Evolutionary conservation across 768 basidiomycete species (phyloP), one percentile per base, ranked within the genome.

Genomic region (Mrakia gelida): DNA sequence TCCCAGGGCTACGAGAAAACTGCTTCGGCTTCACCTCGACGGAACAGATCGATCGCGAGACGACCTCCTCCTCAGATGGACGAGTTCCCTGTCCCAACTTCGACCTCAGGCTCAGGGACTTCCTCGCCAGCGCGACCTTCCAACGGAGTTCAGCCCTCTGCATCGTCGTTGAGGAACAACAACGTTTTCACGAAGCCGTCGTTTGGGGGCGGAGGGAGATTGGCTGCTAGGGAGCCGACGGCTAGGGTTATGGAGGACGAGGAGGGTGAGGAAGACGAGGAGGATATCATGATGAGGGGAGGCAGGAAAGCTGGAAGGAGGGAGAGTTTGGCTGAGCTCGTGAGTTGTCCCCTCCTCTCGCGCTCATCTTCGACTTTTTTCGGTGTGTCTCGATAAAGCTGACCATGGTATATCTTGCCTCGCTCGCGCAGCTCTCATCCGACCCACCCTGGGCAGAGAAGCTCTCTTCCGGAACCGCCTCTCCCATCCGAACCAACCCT

Each of bases 321-420:
- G 75, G 75, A 75, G 65, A 65, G 62, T 43, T 28, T 75, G 28
- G 63, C 63, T 45, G 75, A 75, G 63, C 75, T 75, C 3, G 75
- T 75, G 65, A 65, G 75, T 54, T 41, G 16, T 21, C 41, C n/a
- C n/a, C 21, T 21, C 67, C 5, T 41, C 41, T 45, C 45, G 45
- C 34, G 38, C 16, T 10, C 65, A 21, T 70, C n/a, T 16, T 41
- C 7, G n/a, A 2, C 49, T 52, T 21, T 52, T 21, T 1, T 52
- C 18, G 3, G 9, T 52, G 9, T 16, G 2, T 21, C 18, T 16
- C 49, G 49, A 52, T 1, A 10, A 13, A 52, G 43, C 61, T 75
- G 43, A 65, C 74, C 3, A 28, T n/a, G 21, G 7, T 52, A 1
- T 26, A 1, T 32, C n/a, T 38, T 38, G 6, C 28, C 11, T 41